These are phyloP conservation scores for Rauvolfia tetraphylla DNA, from an alignment of 257 asterid genomes.

Conservation along the genomic window DNA sequence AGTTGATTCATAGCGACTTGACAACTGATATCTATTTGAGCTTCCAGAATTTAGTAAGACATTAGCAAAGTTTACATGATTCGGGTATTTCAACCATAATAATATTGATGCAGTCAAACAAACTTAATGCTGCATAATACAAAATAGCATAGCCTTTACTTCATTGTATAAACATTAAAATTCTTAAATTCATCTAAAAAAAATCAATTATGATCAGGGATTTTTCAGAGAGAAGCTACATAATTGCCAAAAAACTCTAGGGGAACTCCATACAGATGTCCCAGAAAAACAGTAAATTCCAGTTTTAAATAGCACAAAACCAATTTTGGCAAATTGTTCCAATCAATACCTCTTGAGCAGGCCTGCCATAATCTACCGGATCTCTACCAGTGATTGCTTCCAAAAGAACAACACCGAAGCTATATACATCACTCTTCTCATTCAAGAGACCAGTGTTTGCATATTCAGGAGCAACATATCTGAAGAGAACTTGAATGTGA, in stretches of 20 bases:
- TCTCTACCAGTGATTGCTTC: constrained; percentile 97
- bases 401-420: constrained; percentile 83
- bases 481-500: constrained; percentile 25
- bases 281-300: neutral
- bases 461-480: constrained; percentile 98
- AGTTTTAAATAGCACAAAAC: neutral
- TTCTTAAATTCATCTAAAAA: neutral
- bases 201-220: no score
- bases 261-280: neutral
- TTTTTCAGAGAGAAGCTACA: neutral
- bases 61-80: neutral
- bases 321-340: neutral
- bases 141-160: neutral
- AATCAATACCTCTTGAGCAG: constrained; percentile 73
- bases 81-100: neutral
- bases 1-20: neutral
- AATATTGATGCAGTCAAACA: neutral
- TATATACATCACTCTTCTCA: constrained; percentile 90
- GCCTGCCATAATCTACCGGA: constrained; percentile 95
- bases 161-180: neutral
- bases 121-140: neutral
- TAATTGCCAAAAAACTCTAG: neutral
- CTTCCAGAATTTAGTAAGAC: neutral
- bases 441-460: constrained; percentile 91
- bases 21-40: neutral